These are phyloP conservation scores for Arctium minus DNA, from an alignment of 129 eudicot genomes.

Conservation along the genomic window DNA sequence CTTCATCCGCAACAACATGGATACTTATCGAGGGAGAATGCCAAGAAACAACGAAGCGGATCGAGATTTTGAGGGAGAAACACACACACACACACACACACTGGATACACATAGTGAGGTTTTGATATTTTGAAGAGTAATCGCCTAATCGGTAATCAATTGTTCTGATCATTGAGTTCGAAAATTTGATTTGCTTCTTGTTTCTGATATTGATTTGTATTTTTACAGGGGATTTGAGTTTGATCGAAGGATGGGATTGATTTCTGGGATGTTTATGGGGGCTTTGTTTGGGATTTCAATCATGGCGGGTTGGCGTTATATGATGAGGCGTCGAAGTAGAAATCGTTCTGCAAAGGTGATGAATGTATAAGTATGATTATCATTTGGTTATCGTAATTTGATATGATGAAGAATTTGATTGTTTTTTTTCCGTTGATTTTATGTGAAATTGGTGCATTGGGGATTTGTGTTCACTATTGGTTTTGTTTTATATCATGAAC, in stretches of 20 bases:
- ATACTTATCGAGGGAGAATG: slow-evolving; percentile 3
- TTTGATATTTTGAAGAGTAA: background rate
- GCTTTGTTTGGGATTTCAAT: slow-evolving; percentile 66
- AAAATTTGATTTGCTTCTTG: background rate
- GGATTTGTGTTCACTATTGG: background rate
- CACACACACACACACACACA: background rate
- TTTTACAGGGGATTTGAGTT: slow-evolving; percentile 18
- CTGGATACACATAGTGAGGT: slow-evolving; percentile 2
- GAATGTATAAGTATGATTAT: background rate
- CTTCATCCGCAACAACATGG: slow-evolving; percentile 13
- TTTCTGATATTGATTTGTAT: slow-evolving; percentile 5
- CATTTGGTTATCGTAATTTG: background rate
- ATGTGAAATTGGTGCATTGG: background rate
- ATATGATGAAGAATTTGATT: background rate
- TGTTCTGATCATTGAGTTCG: background rate
- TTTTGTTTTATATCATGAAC: background rate
- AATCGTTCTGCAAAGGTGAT: slow-evolving; percentile 76
- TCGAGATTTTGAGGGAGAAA: background rate
- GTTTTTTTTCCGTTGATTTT: background rate
- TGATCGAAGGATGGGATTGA: slow-evolving; percentile 65
- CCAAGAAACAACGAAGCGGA: slow-evolving; percentile 5
- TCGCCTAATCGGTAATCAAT: background rate
- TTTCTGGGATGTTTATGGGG: slow-evolving; percentile 86
- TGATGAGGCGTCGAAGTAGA: slow-evolving; percentile 68
- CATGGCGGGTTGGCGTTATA: slow-evolving; percentile 88